These are phyloP conservation scores for Mycena floridula DNA, from an alignment of 768 basidiomycete species.

Conservation along the genomic window DNA sequence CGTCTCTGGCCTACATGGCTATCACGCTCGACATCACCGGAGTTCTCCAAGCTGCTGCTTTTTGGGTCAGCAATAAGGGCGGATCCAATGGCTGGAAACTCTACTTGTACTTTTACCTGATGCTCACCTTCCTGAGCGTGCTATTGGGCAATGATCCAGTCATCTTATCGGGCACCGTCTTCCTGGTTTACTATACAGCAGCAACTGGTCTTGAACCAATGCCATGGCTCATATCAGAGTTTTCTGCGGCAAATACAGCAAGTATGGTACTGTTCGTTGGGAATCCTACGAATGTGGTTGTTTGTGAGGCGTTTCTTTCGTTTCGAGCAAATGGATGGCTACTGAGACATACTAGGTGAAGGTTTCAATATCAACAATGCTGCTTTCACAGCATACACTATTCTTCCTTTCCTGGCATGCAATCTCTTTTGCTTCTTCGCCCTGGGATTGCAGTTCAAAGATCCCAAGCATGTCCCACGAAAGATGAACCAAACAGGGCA, in stretches of 20 bases:
- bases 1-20: slow-evolving; percentile 88
- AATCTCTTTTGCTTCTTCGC: slow-evolving; percentile 53
- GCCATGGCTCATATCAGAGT: slow-evolving; percentile 71
- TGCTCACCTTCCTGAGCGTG: slow-evolving; percentile 73
- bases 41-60: slow-evolving; percentile 78
- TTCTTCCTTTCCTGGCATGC: slow-evolving; percentile 73
- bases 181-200: slow-evolving; percentile 82
- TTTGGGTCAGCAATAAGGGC: slow-evolving; percentile 80
- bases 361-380: slow-evolving; percentile 76
- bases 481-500: slow-evolving; percentile 28
- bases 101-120: slow-evolving; percentile 75
- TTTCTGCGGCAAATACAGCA: slow-evolving; percentile 75
- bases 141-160: slow-evolving; percentile 93
- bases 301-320: too few relatives aligned
- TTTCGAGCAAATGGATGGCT: too few relatives aligned
- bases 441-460: slow-evolving; percentile 55
- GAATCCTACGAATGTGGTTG: slow-evolving; percentile 92
- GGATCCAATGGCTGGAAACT: slow-evolving; percentile 67
- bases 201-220: slow-evolving; percentile 51
- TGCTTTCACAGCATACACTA: slow-evolving; percentile 76
- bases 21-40: slow-evolving; percentile 90
- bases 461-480: slow-evolving; percentile 46
- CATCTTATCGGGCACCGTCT: slow-evolving; percentile 86
- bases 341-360: too few relatives aligned
- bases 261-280: slow-evolving; percentile 74